Evolutionary conservation across 768 basidiomycete genomes (phyloP), one percentile per base, ranked within the genome.

Genomic region (Suillus ampliporus): DNA sequence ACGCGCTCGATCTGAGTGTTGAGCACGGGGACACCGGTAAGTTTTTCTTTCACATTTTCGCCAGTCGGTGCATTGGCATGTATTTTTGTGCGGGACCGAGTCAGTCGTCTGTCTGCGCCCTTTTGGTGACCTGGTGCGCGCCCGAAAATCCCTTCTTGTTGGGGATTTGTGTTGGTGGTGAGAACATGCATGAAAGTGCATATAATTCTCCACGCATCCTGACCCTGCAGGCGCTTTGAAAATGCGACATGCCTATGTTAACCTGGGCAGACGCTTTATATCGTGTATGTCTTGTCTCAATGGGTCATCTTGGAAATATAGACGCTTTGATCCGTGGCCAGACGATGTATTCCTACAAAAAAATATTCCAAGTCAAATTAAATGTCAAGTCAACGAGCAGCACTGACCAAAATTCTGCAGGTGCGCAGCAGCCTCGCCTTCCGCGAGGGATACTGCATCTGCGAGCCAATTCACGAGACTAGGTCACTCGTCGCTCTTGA

Each of bases 371-470:
- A 48, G 0, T 31, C 57, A 47, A 5, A 19, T 15, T 1, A 64
- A 64, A 62, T 26, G 59, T 59, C 21, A 61, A 67, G 23, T 61
- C 4, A 52, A 53, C 10, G 37, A 5, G 48, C 56, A 54, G 51
- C 43, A 53, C 41, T 43, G 28, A 54, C 52, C 41, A 63, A 19
- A 1, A 38, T 35, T 5, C 17, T 9, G 21, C 61, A 90, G 86
- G 94, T 97, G 26, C 90, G 94, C 68, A 95, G 97, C 2, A 97
- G 97, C 11, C 79, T 99, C 64, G 95, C 93, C 26, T 99, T 98
- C 80, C 82, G 97, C 67, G 97, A 99, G 74, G 95, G 96, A 21
- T 95, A 98, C 77, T 97, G 95, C 74, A 95, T 97, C 69, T 93
- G 92, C 66, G 95, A 98, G 78, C 89, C 91, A 6, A 86, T 99